phyloP scores from a whole-genome alignment of 2,329 filamentous ascomycete species.

The Thielaviopsis ethacetica region DNA sequence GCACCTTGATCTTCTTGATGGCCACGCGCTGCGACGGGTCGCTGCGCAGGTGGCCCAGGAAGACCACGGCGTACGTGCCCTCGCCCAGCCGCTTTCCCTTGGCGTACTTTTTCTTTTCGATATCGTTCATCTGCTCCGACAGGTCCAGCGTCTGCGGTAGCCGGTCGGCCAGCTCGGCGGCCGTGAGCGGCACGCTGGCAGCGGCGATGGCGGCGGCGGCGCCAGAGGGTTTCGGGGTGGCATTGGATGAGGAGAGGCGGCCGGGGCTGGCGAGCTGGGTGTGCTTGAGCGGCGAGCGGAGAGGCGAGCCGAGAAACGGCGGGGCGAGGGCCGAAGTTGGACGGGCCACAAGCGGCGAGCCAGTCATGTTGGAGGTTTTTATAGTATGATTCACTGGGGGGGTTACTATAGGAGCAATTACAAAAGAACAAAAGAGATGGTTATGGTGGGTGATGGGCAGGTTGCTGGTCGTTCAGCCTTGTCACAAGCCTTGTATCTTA shows the following conservation, averaged over 20 bases:
- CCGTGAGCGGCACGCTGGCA: not conserved
- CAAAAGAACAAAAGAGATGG: not conserved
- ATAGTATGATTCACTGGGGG: not conserved
- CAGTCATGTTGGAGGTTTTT: slow-evolving; percentile 19
- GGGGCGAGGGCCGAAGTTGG: slow-evolving; percentile 17
- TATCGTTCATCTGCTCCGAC: slow-evolving; percentile 70
- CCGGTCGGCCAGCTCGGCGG: slow-evolving; percentile 9
- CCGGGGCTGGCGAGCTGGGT: slow-evolving; percentile 17
- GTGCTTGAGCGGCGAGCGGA: slow-evolving; percentile 6
- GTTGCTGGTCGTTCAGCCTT: no score
- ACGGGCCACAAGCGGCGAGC: slow-evolving; percentile 22
- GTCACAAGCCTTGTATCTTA: no score
- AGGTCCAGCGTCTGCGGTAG: slow-evolving; percentile 30
- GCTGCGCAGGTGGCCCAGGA: slow-evolving; percentile 62
- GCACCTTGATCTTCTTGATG: slow-evolving; percentile 84
- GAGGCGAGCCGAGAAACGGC: slow-evolving; percentile 6
- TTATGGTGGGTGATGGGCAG: no score
- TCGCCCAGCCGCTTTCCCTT: slow-evolving; percentile 89
- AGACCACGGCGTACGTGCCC: slow-evolving; percentile 94
- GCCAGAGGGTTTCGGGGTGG: slow-evolving; percentile 6
- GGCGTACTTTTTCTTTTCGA: slow-evolving; percentile 75
- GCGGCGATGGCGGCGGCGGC: not conserved
- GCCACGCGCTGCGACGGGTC: slow-evolving; percentile 65
- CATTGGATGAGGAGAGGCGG: slow-evolving; percentile 17
- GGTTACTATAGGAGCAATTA: not conserved